Conservation (phyloP, 305 asterid species). For the Ilex paraguariensis region DNA sequence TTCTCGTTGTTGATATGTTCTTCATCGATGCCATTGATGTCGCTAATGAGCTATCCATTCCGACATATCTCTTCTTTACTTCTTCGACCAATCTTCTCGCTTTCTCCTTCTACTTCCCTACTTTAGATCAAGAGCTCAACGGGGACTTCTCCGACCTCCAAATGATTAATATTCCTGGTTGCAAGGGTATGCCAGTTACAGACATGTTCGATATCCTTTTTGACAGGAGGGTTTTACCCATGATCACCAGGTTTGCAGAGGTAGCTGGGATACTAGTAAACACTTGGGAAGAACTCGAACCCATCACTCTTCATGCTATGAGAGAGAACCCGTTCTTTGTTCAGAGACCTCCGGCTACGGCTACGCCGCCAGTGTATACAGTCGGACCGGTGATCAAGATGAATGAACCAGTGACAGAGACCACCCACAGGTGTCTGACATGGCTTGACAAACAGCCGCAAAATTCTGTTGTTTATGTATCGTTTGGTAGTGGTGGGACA, state of each 20-base stretch:
- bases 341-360: background rate
- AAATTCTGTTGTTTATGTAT: slow-evolving; percentile 32
- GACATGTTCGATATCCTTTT: slow-evolving; percentile 18
- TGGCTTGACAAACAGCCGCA: slow-evolving; percentile 37
- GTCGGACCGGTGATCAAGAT: slow-evolving; percentile 37
- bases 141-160: slow-evolving; percentile 26
- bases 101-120: slow-evolving; percentile 26
- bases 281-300: slow-evolving; percentile 35
- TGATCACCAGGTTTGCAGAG: slow-evolving; percentile 22
- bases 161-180: slow-evolving; percentile 31
- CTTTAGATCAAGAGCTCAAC: slow-evolving; percentile 27
- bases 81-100: slow-evolving; percentile 21
- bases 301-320: slow-evolving; percentile 19
- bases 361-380: slow-evolving; percentile 23
- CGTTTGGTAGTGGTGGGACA: slow-evolving; percentile 42
- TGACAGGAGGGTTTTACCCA: slow-evolving; percentile 20
- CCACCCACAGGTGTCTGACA: slow-evolving; percentile 8
- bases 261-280: slow-evolving; percentile 30
- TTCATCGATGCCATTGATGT: slow-evolving; percentile 29
- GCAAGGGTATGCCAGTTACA: slow-evolving; percentile 24
- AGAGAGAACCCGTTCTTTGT: slow-evolving; percentile 21
- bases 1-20: slow-evolving; percentile 28
- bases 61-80: slow-evolving; percentile 32
- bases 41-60: slow-evolving; percentile 22
- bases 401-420: slow-evolving; percentile 7